These are phyloP conservation scores for Candida jianshihensis DNA, from an alignment of 805 yeast genomes.

Conservation along the genomic window DNA sequence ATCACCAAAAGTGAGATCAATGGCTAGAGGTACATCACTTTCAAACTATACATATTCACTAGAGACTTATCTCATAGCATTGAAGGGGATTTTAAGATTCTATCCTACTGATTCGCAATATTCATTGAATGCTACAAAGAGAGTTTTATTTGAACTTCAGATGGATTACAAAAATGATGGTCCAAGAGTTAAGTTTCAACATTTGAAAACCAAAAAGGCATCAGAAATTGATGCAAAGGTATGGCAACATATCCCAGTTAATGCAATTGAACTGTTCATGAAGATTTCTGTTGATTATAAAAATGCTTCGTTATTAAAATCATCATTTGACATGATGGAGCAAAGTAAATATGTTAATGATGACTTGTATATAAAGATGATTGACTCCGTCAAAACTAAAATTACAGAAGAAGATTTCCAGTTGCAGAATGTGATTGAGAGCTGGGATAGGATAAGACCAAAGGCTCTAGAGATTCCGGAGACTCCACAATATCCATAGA, in stretches of 20 bases:
- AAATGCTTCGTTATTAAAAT: not conserved
- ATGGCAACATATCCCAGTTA: not conserved
- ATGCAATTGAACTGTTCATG: not conserved
- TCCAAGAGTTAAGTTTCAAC: not conserved
- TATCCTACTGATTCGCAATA: not conserved
- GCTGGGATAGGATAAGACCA: too few species aligned
- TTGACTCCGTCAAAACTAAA: not conserved
- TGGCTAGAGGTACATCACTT: conserved; percentile 1
- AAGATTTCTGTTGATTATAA: not conserved
- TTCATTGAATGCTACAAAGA: conserved; percentile 3
- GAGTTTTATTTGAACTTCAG: conserved; percentile 2
- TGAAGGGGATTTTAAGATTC: conserved; percentile 5
- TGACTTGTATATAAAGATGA: not conserved
- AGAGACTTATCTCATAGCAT: conserved; percentile 1
- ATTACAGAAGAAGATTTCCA: not conserved
- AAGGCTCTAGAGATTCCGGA: too few species aligned
- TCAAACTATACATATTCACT: conserved; percentile 3
- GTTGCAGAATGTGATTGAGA: not conserved
- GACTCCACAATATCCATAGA: too few species aligned
- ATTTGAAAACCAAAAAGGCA: not conserved
- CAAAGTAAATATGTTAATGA: not conserved
- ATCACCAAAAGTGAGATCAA: conserved; percentile 1
- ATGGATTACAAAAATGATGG: not conserved
- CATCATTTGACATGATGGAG: not conserved
- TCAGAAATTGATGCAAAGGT: not conserved